These are phyloP conservation scores for Sporothrix sp. DNA, from an alignment of 2,329 filamentous ascomycete species.

Conservation along the genomic window DNA sequence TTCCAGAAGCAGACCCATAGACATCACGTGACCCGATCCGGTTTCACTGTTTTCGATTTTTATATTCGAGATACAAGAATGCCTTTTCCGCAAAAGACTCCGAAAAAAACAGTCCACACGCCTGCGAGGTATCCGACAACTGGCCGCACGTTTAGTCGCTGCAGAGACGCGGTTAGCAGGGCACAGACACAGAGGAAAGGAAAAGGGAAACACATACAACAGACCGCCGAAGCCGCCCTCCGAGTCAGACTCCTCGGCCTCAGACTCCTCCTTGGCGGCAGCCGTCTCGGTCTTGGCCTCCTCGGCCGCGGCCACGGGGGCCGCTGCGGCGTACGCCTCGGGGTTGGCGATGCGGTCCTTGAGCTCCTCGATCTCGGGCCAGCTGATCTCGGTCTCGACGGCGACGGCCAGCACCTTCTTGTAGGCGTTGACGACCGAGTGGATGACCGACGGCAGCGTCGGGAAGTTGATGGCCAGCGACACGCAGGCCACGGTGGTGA, in stretches of 20 bases:
- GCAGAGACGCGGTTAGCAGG: neutral
- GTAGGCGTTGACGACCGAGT: conserved; percentile 95
- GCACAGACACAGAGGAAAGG: too few species aligned
- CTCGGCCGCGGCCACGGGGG: conserved; percentile 53
- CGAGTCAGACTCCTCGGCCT: conserved; percentile 57
- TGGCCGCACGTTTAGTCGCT: conserved; percentile 19
- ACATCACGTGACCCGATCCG: neutral
- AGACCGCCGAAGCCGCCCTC: conserved; percentile 67
- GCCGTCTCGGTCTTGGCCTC: conserved; percentile 46
- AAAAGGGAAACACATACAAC: conserved; percentile 34
- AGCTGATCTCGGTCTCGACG: conserved; percentile 81
- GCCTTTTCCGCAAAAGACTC: conserved; percentile 7
- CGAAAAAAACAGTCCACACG: too few species aligned
- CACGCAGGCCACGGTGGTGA: conserved; percentile 78
- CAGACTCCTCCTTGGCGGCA: conserved; percentile 52
- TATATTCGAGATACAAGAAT: conserved; percentile 9
- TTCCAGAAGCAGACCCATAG: conserved; percentile 22
- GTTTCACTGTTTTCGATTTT: conserved; percentile 10
- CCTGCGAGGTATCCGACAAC: too few species aligned
- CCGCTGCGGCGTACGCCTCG: conserved; percentile 82
- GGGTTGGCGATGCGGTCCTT: conserved; percentile 99
- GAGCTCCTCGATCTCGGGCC: conserved; percentile 92
- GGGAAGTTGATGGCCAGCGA: conserved; percentile 93
- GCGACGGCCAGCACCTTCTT: conserved; percentile 93
- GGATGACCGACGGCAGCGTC: conserved; percentile 89